Base-by-base conservation (phyloP, 208 protist species). In the Crithidia brevicula region DNA sequence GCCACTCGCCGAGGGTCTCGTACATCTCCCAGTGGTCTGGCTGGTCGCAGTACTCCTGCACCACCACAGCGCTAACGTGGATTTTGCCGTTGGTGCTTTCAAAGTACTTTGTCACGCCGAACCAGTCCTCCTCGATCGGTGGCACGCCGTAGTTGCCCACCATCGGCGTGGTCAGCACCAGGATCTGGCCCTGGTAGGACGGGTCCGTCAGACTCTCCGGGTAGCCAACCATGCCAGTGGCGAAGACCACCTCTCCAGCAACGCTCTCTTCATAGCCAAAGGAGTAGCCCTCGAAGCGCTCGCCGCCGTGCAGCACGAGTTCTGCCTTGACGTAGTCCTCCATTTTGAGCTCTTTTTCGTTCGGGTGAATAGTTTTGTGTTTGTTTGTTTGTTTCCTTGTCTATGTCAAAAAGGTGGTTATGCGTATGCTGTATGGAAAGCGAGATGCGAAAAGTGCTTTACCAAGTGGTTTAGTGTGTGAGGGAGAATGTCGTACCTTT, bases 111-210 rank as follows among this genome's bases (percentile, higher is more conserved):
- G 94, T 94, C 52, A 99, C 63, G 45, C 98, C 98, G 61, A 91
- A 95, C 57, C 89, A 87, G 71, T 98, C 96, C 50, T 87, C 83
- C 51, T 96, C 86, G 36, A 92, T 65, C 5, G 79, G 16, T 22
- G 98, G 98, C 31, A 98, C 86, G 64, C 98, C 98, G 73, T 99
- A 99, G 88, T 99, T 99, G 58, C 98, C 98, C 42, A 99, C 93
- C 72, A 99, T 88, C 18, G 98, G 98, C 47, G 97, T 98, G 15
- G 98, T 99, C 13, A 99, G 82, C 10, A 99, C 97, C 20, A 99
- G 86, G 60, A 99, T 99, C 77, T 99, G 98, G 25, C 94, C 98
- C 8, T 92, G 77, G 86, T 99, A 99, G 8, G 98, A 99, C 3
- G 98, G 98, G 85, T 99, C 98, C 3, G 98, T 99, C 10, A 99